Conservation (phyloP, 78 protist species). For the Tieghemostelium lacteum region DNA sequence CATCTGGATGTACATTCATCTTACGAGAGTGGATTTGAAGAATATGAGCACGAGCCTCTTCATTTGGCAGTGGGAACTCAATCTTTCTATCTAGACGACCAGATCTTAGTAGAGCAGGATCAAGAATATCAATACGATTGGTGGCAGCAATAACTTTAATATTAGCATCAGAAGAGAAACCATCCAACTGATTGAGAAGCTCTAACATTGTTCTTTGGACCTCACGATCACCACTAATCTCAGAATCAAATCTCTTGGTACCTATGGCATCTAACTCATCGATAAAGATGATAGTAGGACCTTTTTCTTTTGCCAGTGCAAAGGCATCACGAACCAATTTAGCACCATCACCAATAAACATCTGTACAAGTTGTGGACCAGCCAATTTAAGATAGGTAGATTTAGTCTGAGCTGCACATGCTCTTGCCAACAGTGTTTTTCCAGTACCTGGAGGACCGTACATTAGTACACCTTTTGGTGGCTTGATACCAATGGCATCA, state of each 20-base stretch:
- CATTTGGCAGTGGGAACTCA: conserved; percentile 99
- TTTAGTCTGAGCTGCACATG: conserved; percentile 99
- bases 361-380: conserved; percentile 99
- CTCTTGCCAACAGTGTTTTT: conserved; percentile 99
- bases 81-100: conserved; percentile 98
- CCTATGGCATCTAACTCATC: conserved; percentile 99
- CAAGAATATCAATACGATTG: conserved; percentile 99
- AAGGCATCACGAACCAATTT: conserved; percentile 99
- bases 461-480: conserved; percentile 93
- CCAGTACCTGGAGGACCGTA: conserved; percentile 98
- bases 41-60: conserved; percentile 97
- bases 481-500: conserved; percentile 90
- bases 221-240: conserved; percentile 98
- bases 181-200: conserved; percentile 99
- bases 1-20: conserved; percentile 93
- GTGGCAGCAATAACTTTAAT: conserved; percentile 99
- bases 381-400: conserved; percentile 98
- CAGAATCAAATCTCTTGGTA: conserved; percentile 97
- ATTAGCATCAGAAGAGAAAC: conserved; percentile 93
- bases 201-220: conserved; percentile 99
- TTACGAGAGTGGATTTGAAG: conserved; percentile 98
- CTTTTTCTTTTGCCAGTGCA: conserved; percentile 99
- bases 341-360: conserved; percentile 99
- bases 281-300: conserved; percentile 98
- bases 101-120: conserved; percentile 99